Evolutionary conservation across 163 green algal species (phyloP).

Genomic region (Scenedesmus sp.): DNA sequence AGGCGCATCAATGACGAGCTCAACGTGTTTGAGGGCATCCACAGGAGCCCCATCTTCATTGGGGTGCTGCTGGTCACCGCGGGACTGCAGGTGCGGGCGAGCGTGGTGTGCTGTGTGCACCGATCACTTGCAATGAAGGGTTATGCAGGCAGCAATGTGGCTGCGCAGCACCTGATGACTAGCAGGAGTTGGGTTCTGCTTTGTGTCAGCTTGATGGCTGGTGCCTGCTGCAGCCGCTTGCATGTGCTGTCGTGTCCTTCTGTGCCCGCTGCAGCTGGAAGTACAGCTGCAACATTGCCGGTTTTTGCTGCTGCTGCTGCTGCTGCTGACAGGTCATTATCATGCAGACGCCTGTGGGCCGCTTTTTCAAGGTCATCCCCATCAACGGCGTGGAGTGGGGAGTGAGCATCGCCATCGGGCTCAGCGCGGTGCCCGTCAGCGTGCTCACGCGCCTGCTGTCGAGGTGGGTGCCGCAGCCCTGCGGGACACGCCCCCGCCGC

Average conservation of each 20-base stretch:
- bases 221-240: neutral
- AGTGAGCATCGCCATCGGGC: conserved; percentile 62
- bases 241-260: neutral
- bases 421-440: conserved; percentile 56
- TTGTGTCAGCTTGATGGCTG: too few species aligned
- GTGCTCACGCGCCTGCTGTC: conserved; percentile 56
- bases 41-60: conserved; percentile 84
- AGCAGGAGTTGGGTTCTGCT: too few species aligned
- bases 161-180: too few species aligned
- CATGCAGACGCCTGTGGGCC: conserved; percentile 70
- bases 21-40: conserved; percentile 92
- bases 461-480: conserved; percentile 20
- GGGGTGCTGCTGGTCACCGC: conserved; percentile 85
- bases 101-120: neutral
- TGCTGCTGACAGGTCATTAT: conserved; percentile 57
- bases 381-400: conserved; percentile 69
- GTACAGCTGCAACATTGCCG: conserved; percentile 19
- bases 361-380: conserved; percentile 72
- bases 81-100: conserved; percentile 61
- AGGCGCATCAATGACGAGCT: conserved; percentile 92
- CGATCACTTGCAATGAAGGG: too few species aligned
- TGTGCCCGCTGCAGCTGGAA: conserved; percentile 8
- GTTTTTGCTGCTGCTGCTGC: neutral
- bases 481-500: neutral
- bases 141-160: neutral